Percentiles rank a stretch among this genome's conserved stretches.
phyloP scores from a whole-genome alignment of 495 filamentous ascomycete genomes.

The Trichocladium antarcticum region DNA sequence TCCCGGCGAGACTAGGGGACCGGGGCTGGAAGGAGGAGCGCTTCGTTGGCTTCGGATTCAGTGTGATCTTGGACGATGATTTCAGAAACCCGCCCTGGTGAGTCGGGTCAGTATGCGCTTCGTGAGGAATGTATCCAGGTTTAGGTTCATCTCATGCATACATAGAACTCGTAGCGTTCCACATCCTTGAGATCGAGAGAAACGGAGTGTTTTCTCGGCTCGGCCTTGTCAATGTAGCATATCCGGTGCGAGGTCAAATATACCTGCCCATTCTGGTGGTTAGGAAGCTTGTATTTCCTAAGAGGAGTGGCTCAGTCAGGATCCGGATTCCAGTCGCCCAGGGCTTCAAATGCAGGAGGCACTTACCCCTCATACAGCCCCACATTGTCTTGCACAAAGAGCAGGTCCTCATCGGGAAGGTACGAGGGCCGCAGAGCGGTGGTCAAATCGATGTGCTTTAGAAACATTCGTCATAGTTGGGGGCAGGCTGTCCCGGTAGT shows the following conservation, averaged over 20 bases:
- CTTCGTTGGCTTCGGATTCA: slow-evolving; percentile 66
- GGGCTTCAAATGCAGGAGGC: background rate
- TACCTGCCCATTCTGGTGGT: slow-evolving; percentile 87
- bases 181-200: slow-evolving; percentile 83
- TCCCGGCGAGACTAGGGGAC: slow-evolving; percentile 25
- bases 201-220: slow-evolving; percentile 75
- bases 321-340: too few species aligned
- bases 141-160: slow-evolving; percentile 25
- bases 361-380: slow-evolving; percentile 93
- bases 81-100: slow-evolving; percentile 85
- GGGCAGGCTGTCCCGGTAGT: slow-evolving; percentile 17
- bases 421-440: slow-evolving; percentile 86
- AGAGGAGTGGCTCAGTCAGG: too few species aligned
- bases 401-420: slow-evolving; percentile 75
- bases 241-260: slow-evolving; percentile 91
- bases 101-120: slow-evolving; percentile 11
- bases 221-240: slow-evolving; percentile 85
- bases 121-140: background rate
- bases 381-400: slow-evolving; percentile 95
- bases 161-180: slow-evolving; percentile 84
- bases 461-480: slow-evolving; percentile 70
- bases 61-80: slow-evolving; percentile 84
- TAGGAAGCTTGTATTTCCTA: slow-evolving; percentile 91
- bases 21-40: slow-evolving; percentile 41
- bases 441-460: slow-evolving; percentile 88